These are phyloP conservation scores for Blastomyces silverae DNA, from an alignment of 2,329 filamentous ascomycete genomes.

Conservation along the genomic window DNA sequence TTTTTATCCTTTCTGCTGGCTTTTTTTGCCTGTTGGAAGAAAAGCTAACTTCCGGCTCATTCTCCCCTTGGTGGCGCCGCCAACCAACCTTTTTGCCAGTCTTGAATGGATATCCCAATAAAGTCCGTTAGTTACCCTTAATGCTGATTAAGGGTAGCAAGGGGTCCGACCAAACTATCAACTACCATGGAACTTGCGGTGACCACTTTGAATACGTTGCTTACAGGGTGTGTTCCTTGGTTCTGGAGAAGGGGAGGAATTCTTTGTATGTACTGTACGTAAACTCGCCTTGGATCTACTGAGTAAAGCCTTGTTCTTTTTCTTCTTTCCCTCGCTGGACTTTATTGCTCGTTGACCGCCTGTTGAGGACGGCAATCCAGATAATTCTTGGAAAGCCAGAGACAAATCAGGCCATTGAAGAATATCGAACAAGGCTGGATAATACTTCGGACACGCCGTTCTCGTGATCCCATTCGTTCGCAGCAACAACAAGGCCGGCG, in stretches of 20 bases:
- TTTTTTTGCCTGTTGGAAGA: neutral
- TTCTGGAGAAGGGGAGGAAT: neutral
- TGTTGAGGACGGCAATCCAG: neutral
- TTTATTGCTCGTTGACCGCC: slow-evolving; percentile 1
- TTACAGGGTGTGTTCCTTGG: neutral
- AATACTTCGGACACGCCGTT: neutral
- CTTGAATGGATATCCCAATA: neutral
- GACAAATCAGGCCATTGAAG: neutral
- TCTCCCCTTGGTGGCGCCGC: neutral
- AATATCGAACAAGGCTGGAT: slow-evolving; percentile 5
- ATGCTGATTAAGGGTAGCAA: neutral
- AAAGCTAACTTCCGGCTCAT: neutral
- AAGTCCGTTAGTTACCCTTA: neutral
- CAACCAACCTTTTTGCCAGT: neutral
- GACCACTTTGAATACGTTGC: neutral
- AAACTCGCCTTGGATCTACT: neutral
- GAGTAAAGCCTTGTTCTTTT: neutral
- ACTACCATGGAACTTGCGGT: slow-evolving; percentile 3
- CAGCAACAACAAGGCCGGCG: neutral
- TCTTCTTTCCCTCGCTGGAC: neutral
- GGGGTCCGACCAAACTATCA: neutral
- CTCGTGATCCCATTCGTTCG: neutral
- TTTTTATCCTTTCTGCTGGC: neutral
- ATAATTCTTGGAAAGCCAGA: neutral
- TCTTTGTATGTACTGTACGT: neutral